Base-by-base conservation (phyloP, 208 protist genomes). In the Leishmania major region DNA sequence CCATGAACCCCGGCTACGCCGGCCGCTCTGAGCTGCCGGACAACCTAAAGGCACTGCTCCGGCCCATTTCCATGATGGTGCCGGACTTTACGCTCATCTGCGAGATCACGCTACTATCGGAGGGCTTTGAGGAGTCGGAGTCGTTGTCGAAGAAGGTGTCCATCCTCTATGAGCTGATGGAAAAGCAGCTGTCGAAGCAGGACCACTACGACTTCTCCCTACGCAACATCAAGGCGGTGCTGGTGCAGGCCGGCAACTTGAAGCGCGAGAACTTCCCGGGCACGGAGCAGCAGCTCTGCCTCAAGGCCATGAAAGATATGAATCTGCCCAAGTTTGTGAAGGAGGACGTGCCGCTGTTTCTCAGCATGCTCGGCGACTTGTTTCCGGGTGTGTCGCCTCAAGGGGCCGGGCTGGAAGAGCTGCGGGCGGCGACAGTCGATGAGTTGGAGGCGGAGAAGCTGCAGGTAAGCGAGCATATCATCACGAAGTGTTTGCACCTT, bases 1-100 rank as follows among this genome's bases (percentile, higher is more conserved):
- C 99, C 28, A 99, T 99, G 99, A 99, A 99, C 88, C 99, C 99
- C 66, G 98, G 98, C 74, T 99, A 99, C 92, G 98, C 98, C 25
- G 99, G 99, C 35, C 97, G 99, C 64, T 98, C 98, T 10, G 98
- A 99, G 89, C 92, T 99, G 55, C 99, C 99, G 10, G 99, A 99
- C 87, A 99, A 99, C 92, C 92, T 99, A 31, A 99, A 99, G 88
- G 96, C 97, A 15, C 88, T 99, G 57, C 94, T 99, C 73, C 94
- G 99, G n/a, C 99, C 99, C 57, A 98, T 99, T 47, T 98, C 99
- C 17, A 99, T 99, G 99, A 99, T 99, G 96, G 95, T 98, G 80
- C 99, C 99, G 11, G 98, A 99, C 90, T 99, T 98, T 73, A 86
- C 93, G 8, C 88, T 99, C 22, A 99, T 99, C 90, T 99, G 98